phyloP scores from a whole-genome alignment of 148 eudicot genomes.

The Fagopyrum tataricum region DNA sequence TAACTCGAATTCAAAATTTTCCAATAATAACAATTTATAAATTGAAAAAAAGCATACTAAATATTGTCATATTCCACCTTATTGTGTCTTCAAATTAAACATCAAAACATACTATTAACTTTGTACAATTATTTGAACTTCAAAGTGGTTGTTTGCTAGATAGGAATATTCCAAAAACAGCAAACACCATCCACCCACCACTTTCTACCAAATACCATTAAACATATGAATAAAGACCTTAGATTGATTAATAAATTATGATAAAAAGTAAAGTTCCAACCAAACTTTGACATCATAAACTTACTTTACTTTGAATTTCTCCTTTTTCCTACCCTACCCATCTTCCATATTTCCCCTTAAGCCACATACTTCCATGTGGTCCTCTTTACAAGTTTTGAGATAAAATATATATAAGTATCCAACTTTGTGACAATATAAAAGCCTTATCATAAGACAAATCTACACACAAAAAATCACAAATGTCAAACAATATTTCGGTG shows the following conservation, averaged over 20 bases:
- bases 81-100: background rate
- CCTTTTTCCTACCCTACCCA: background rate
- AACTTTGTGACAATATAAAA: background rate
- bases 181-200: conserved; percentile 5
- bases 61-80: background rate
- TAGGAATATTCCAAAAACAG: background rate
- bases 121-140: background rate
- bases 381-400: conserved; percentile 4
- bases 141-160: conserved; percentile 6
- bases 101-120: background rate
- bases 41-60: too few relatives aligned
- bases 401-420: background rate
- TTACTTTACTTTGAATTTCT: conserved; percentile 10
- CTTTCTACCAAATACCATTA: conserved; percentile 1
- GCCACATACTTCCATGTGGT: background rate
- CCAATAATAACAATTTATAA: too few relatives aligned
- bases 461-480: background rate
- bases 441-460: background rate
- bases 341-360: background rate
- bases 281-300: conserved; percentile 3
- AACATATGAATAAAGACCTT: background rate
- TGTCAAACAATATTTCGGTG: background rate
- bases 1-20: too few relatives aligned
- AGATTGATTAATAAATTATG: background rate
- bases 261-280: conserved; percentile 7